Evolutionary conservation across 1,284 basidiomycete genomes (phyloP).

Genomic region (Ceratobasidium sp.): DNA sequence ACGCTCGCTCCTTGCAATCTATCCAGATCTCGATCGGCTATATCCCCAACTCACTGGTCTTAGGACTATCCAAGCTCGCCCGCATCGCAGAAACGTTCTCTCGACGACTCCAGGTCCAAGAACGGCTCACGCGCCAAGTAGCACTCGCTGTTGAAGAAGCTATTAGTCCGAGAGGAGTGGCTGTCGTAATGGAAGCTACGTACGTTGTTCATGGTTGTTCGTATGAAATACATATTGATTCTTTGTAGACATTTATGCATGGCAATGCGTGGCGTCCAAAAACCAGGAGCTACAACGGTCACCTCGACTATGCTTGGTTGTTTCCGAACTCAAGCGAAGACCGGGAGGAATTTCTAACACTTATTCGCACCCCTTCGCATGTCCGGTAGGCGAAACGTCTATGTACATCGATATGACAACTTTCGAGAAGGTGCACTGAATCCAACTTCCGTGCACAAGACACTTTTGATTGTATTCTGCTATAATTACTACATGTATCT

Average conservation of each 20-base stretch:
- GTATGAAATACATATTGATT: background rate
- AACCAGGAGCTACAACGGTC: constrained; percentile 93
- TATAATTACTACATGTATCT: constrained; percentile 10
- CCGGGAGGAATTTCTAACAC: constrained; percentile 91
- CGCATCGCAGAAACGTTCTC: constrained; percentile 98
- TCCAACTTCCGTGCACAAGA: constrained; percentile 29
- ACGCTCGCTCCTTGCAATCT: background rate
- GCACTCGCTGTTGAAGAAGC: constrained; percentile 97
- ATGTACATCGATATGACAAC: background rate
- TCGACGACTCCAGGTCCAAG: constrained; percentile 95
- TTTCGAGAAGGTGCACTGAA: too few relatives aligned
- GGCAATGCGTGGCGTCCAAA: constrained; percentile 99
- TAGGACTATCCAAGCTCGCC: constrained; percentile 97
- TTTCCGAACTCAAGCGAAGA: constrained; percentile 97
- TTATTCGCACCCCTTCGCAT: constrained; percentile 61
- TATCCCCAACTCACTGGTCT: constrained; percentile 94
- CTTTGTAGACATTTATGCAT: constrained; percentile 91
- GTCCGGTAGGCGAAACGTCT: constrained; percentile 1
- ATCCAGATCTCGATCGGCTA: constrained; percentile 79
- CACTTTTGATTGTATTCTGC: background rate
- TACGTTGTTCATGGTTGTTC: constrained; percentile 56
- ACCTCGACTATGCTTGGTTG: constrained; percentile 99
- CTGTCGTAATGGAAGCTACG: constrained; percentile 99
- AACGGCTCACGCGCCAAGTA: constrained; percentile 97
- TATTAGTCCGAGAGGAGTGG: constrained; percentile 96